Base-by-base conservation (phyloP, 352 stramenopile genomes). In the Halophytophthora batemanensis region DNA sequence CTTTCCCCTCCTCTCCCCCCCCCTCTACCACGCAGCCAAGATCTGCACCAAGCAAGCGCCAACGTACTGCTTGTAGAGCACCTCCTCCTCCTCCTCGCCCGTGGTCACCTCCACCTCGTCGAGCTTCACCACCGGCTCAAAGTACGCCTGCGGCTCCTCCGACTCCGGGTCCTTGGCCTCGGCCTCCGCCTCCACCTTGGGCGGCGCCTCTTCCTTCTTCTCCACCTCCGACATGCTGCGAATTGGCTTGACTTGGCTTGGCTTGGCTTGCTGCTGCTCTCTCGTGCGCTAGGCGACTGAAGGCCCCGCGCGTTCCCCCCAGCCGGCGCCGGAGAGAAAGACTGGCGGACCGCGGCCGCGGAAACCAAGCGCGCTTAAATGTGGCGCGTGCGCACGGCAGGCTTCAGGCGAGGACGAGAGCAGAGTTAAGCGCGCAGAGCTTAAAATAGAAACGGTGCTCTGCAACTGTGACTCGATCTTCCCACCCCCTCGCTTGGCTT, bases 81-180 rank as follows among this genome's bases (percentile, higher is more conserved):
- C 86, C 59, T 98, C 91, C 65, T 99, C 96, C 44, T 99, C 95
- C 76, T 99, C 96, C 76, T 99, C 96, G 60, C 96, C 93, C 14
- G 89, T 98, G 58, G 97, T 98, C 50, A 98, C 92, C 66, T 99
- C 97, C 21, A 99, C 93, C 61, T 94, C 84, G 42, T 94, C 82
- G 47, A 94, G 84, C 74, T 92, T 90, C 39, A 94, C 79, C 42
- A 94, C 84, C 11, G 84, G 84, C 64, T 94, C 84, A 29, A 94
- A 94, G 76, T 92, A 94, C 8, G 82, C 84, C 76, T 94, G 81
- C 44, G 83, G 75, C 59, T 92, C 84, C 63, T 94, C 84, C 8
- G 77, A 84, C 61, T 88, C 84, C 4, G 61, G 70, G 67, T 89
- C 80, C 64, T 88, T 78, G 21, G 63, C 59, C 31, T 66, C 74